These are phyloP conservation scores for Nematocida sp. DNA, from an alignment of 371 early-diverging fungal genomes.

Conservation along the genomic window DNA sequence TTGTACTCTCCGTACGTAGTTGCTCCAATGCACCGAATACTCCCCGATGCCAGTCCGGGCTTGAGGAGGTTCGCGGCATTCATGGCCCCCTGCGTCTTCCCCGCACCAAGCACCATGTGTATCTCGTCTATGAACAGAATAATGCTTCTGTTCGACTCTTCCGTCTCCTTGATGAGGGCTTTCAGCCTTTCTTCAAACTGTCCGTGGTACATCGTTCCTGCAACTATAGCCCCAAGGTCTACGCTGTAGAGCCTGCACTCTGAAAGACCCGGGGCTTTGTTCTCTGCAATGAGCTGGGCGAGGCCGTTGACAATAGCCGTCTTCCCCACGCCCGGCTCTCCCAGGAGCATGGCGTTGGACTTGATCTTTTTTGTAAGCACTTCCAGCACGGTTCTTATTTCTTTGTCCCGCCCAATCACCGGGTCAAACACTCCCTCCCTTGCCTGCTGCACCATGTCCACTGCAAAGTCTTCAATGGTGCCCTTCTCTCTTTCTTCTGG, in stretches of 20 bases:
- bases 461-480: conserved; percentile 76
- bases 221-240: conserved; percentile 86
- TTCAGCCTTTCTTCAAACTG: conserved; percentile 97
- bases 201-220: conserved; percentile 81
- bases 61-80: conserved; percentile 79
- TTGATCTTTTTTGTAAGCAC: conserved; percentile 74
- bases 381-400: conserved; percentile 74
- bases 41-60: conserved; percentile 74
- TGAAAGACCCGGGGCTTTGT: conserved; percentile 81
- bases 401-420: conserved; percentile 78
- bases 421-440: conserved; percentile 72
- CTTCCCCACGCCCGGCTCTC: conserved; percentile 71
- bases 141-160: conserved; percentile 72
- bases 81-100: conserved; percentile 76
- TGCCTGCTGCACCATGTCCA: conserved; percentile 75
- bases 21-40: conserved; percentile 74
- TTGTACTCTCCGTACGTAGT: conserved; percentile 79
- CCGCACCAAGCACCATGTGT: conserved; percentile 77
- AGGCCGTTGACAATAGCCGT: conserved; percentile 68
- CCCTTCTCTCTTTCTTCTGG: conserved; percentile 47
- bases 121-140: conserved; percentile 98
- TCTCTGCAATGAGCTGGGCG: conserved; percentile 84
- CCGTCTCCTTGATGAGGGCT: conserved; percentile 85
- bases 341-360: conserved; percentile 79
- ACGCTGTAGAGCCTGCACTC: conserved; percentile 75